phyloP scores from a whole-genome alignment of 2,329 filamentous ascomycete genomes.

The Pseudogymnoascus sp. region DNA sequence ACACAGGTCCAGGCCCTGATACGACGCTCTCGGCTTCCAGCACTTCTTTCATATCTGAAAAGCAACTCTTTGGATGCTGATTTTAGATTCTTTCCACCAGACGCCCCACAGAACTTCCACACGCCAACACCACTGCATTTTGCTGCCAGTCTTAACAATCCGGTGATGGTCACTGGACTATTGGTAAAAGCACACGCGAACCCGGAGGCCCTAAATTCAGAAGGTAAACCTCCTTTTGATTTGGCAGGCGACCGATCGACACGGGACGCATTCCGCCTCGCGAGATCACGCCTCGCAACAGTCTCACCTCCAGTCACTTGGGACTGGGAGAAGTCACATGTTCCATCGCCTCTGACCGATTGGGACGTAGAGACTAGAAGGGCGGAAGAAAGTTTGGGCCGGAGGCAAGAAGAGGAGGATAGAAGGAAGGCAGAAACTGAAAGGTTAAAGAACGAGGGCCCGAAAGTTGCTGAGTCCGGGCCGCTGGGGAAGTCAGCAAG shows the following conservation, averaged over 20 bases:
- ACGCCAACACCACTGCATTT: slow-evolving; percentile 75
- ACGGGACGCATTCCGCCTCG: slow-evolving; percentile 84
- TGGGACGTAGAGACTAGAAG: slow-evolving; percentile 62
- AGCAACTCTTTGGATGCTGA: slow-evolving; percentile 62
- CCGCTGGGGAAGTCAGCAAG: slow-evolving; percentile 31
- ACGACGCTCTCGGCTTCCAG: slow-evolving; percentile 81
- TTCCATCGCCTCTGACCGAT: slow-evolving; percentile 63
- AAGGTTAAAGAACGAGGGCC: slow-evolving; percentile 58
- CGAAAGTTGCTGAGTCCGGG: slow-evolving; percentile 38
- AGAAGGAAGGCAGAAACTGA: slow-evolving; percentile 68
- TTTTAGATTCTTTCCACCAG: slow-evolving; percentile 66
- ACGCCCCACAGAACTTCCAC: slow-evolving; percentile 62
- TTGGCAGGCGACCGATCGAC: slow-evolving; percentile 78
- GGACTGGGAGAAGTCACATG: slow-evolving; percentile 68
- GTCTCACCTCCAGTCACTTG: slow-evolving; percentile 37
- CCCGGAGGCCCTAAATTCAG: slow-evolving; percentile 59
- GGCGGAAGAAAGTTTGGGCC: slow-evolving; percentile 60
- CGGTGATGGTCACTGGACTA: slow-evolving; percentile 68
- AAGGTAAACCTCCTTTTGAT: slow-evolving; percentile 81
- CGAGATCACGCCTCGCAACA: slow-evolving; percentile 74
- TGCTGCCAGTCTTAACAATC: slow-evolving; percentile 70
- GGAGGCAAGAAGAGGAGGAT: slow-evolving; percentile 58
- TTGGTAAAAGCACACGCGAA: slow-evolving; percentile 67
- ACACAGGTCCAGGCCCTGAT: slow-evolving; percentile 82
- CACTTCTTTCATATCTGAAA: slow-evolving; percentile 73